These are phyloP conservation scores for Detonula confervacea DNA, from an alignment of 352 stramenopile species.

Conservation along the genomic window DNA sequence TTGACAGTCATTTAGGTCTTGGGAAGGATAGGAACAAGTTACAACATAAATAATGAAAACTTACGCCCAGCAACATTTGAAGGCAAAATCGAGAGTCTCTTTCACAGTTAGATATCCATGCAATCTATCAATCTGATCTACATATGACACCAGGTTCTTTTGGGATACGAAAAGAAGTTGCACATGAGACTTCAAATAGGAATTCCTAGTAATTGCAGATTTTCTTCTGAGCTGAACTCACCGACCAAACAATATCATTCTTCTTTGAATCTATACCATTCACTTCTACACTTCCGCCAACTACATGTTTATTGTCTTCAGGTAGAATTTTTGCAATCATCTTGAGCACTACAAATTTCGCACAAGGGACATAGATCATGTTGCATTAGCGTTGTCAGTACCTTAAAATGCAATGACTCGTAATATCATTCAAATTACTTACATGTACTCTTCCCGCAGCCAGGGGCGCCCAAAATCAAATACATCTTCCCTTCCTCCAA, in stretches of 20 bases:
- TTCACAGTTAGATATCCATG: constrained; percentile 90
- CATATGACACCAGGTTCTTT: constrained; percentile 85
- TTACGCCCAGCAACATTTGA: constrained; percentile 55
- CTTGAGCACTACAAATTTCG: constrained; percentile 80
- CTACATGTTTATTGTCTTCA: constrained; percentile 34
- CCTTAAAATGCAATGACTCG: too few species aligned
- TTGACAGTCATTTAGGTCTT: too few species aligned
- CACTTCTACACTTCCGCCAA: constrained; percentile 54
- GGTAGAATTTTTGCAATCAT: constrained; percentile 67
- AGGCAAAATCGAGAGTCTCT: constrained; percentile 91
- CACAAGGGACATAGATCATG: too few species aligned
- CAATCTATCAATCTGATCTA: constrained; percentile 91
- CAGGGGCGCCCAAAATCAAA: constrained; percentile 72
- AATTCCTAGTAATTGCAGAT: too few species aligned
- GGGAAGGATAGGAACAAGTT: too few species aligned
- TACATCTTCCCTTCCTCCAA: constrained; percentile 76
- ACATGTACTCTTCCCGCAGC: constrained; percentile 64
- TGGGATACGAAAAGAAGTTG: too few species aligned
- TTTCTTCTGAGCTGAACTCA: too few species aligned
- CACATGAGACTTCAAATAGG: too few species aligned
- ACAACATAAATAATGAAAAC: too few species aligned
- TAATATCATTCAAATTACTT: too few species aligned
- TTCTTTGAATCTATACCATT: constrained; percentile 53
- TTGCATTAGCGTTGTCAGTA: too few species aligned
- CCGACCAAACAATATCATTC: constrained; percentile 60